These are phyloP conservation scores for Colletotrichum tropicale DNA, from an alignment of 2,329 filamentous ascomycete genomes.

Conservation along the genomic window DNA sequence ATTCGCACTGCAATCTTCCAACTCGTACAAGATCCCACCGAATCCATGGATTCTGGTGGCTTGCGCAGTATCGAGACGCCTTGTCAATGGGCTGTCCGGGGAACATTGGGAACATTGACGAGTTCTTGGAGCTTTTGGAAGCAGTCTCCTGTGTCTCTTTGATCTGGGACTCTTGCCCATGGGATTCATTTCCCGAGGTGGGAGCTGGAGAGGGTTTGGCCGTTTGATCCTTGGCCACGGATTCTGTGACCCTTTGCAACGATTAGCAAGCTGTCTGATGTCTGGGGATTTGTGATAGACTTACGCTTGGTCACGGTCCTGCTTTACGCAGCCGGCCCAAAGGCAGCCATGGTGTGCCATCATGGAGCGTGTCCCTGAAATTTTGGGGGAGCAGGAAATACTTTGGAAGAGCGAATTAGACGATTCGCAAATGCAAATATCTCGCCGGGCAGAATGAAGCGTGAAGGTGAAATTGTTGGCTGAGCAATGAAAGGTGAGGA, in stretches of 20 bases:
- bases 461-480: not conserved
- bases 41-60: not conserved
- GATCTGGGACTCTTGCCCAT: fast-evolving
- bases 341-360: not conserved
- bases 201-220: not conserved
- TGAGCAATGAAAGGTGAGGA: not conserved
- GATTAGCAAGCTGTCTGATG: not conserved
- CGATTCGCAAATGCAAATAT: not conserved
- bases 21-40: not conserved
- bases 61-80: not conserved
- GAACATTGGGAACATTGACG: not conserved
- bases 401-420: not conserved
- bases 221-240: not conserved
- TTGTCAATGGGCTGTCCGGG: not conserved
- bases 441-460: not conserved
- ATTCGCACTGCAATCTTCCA: not conserved
- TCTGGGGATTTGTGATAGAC: not conserved
- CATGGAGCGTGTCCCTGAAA: not conserved
- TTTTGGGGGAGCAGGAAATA: not conserved
- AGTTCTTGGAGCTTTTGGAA: not conserved
- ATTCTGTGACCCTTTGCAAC: not conserved
- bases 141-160: not conserved
- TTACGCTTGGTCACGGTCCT: not conserved
- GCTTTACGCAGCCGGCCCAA: not conserved
- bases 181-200: not conserved